These are phyloP conservation scores for Tritrichomonas musculus DNA, from an alignment of 208 protist species.

Conservation along the genomic window DNA sequence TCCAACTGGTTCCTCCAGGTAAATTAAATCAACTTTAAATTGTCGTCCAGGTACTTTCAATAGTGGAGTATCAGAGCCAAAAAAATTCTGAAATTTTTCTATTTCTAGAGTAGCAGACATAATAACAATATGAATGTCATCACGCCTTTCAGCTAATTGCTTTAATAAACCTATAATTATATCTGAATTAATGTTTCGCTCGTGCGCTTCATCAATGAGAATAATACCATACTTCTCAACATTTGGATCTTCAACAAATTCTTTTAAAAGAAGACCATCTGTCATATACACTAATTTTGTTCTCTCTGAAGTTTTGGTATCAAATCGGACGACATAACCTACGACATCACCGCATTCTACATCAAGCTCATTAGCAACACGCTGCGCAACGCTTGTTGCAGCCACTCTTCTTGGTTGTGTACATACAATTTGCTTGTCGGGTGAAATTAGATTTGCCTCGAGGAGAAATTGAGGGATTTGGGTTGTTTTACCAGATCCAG, in stretches of 20 bases:
- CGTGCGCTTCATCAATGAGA: constrained; percentile 85
- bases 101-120: constrained; percentile 28
- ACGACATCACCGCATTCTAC: constrained; percentile 42
- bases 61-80: constrained; percentile 57
- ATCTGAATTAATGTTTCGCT: constrained; percentile 77
- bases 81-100: constrained; percentile 69
- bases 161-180: constrained; percentile 46
- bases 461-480: constrained; percentile 61
- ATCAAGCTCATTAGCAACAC: constrained; percentile 40
- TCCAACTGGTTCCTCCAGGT: constrained; percentile 58
- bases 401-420: constrained; percentile 34
- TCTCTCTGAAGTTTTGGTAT: not conserved
- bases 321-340: not conserved
- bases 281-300: constrained; percentile 28
- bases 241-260: constrained; percentile 11
- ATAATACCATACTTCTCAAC: constrained; percentile 64
- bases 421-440: not conserved
- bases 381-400: constrained; percentile 18
- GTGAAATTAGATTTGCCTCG: constrained; percentile 29
- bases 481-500: constrained; percentile 62
- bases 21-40: constrained; percentile 72
- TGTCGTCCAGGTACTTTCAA: constrained; percentile 64
- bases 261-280: constrained; percentile 7
- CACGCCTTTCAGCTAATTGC: not conserved
- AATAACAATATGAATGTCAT: not conserved